Evolutionary conservation across 176 grass and related monocot genomes (phyloP).

Genomic region (Carex myosuroides): DNA sequence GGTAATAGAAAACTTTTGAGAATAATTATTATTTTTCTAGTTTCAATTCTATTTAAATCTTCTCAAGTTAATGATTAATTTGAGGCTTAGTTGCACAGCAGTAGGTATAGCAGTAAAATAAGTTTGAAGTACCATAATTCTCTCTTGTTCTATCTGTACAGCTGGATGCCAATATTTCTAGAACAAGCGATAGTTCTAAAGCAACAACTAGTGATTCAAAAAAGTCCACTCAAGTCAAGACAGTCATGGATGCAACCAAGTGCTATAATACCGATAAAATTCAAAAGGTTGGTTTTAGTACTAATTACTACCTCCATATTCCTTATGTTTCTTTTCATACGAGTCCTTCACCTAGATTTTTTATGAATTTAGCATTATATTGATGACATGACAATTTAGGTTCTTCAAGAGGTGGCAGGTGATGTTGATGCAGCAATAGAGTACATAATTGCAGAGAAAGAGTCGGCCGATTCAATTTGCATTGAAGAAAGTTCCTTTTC

Average conservation of each 20-base stretch:
- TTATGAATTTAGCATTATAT: neutral
- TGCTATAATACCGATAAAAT: slow-evolving; percentile 37
- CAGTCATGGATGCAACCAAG: slow-evolving; percentile 71
- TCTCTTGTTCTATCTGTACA: slow-evolving; percentile 21
- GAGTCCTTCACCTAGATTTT: neutral
- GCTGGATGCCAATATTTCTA: slow-evolving; percentile 53
- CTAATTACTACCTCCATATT: neutral
- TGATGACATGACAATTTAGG: slow-evolving; percentile 23
- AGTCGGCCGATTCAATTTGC: slow-evolving; percentile 27
- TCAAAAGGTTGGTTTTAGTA: slow-evolving; percentile 38
- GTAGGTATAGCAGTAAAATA: neutral
- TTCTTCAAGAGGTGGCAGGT: slow-evolving; percentile 67
- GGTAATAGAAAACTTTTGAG: too few relatives aligned
- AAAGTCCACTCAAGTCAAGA: slow-evolving; percentile 39
- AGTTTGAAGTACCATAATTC: slow-evolving; percentile 2
- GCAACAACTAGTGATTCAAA: slow-evolving; percentile 47
- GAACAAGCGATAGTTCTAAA: slow-evolving; percentile 32
- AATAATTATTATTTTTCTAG: too few relatives aligned
- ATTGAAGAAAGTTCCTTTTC: slow-evolving; percentile 17
- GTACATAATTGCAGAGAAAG: slow-evolving; percentile 48
- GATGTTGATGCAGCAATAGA: slow-evolving; percentile 83
- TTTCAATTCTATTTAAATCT: too few relatives aligned
- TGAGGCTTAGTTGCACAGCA: slow-evolving; percentile 8
- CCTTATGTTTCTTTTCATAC: neutral
- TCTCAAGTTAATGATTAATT: neutral